phyloP scores from a whole-genome alignment of 2,329 filamentous ascomycete species.

The Aspergillus phoenicis region DNA sequence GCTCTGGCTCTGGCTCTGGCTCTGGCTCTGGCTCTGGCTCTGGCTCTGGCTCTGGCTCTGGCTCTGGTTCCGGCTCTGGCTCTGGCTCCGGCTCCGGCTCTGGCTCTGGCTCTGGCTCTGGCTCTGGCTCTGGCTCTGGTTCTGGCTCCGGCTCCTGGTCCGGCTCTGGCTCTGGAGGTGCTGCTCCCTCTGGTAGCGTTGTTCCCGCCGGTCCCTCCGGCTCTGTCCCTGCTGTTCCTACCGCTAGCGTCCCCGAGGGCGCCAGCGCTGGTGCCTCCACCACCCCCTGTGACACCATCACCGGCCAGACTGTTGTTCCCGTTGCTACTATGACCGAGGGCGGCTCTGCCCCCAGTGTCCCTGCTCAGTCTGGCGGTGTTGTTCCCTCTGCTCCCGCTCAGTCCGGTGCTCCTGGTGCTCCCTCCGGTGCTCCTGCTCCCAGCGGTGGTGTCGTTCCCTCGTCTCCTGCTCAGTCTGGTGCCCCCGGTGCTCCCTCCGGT shows the following conservation, averaged over 20 bases:
- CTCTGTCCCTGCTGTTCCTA: constrained; percentile 11
- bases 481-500: constrained; percentile 15
- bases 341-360: constrained; percentile 7
- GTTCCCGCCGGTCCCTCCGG: constrained; percentile 1
- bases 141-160: constrained; percentile 8
- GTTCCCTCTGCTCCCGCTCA: constrained; percentile 1
- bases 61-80: constrained; percentile 21
- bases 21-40: not conserved
- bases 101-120: constrained; percentile 7
- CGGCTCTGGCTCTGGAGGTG: constrained; percentile 6
- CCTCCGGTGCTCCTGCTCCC: constrained; percentile 3
- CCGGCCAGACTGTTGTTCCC: constrained; percentile 7
- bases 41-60: not conserved
- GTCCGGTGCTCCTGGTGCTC: not conserved
- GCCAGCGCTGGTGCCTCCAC: constrained; percentile 3
- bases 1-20: constrained; percentile 11
- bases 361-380: not conserved
- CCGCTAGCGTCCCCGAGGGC: not conserved
- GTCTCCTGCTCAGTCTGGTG: not conserved
- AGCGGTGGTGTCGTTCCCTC: not conserved
- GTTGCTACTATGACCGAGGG: not conserved
- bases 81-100: constrained; percentile 8
- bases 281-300: constrained; percentile 9
- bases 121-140: not conserved
- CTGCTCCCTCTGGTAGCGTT: constrained; percentile 10